These are phyloP conservation scores for Cercospora sp. DNA, from an alignment of 2,329 filamentous ascomycete genomes.

Conservation along the genomic window DNA sequence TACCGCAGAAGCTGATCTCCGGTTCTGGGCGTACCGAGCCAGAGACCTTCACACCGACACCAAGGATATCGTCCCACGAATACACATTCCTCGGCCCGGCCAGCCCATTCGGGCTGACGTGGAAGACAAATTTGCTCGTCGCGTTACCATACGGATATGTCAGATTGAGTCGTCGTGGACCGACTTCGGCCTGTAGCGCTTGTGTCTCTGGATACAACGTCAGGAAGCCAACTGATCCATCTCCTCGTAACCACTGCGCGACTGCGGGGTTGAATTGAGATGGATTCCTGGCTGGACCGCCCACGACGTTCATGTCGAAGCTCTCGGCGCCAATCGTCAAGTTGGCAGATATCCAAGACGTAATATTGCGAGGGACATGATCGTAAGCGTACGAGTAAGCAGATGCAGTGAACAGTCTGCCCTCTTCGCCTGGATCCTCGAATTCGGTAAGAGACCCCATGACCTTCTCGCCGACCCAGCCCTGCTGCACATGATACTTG, in stretches of 20 bases:
- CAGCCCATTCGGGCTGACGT: conserved; percentile 22
- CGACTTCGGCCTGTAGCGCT: conserved; percentile 20
- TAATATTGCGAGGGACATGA: conserved; percentile 57
- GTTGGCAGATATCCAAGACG: conserved; percentile 57
- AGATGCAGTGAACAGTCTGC: conserved; percentile 46
- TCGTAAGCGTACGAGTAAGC: conserved; percentile 62
- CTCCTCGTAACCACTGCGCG: conserved; percentile 55
- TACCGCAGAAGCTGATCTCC: conserved; percentile 21
- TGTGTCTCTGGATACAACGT: conserved; percentile 33
- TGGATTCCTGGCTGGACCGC: conserved; percentile 55
- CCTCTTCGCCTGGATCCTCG: conserved; percentile 17
- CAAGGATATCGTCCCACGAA: conserved; percentile 20
- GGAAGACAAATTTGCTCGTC: conserved; percentile 22
- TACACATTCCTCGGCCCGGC: conserved; percentile 17
- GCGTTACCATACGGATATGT: conserved; percentile 56
- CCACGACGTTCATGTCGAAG: conserved; percentile 57
- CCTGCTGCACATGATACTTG: conserved; percentile 47
- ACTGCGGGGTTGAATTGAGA: conserved; percentile 60
- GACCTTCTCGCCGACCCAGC: conserved; percentile 46
- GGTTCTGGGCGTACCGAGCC: conserved; percentile 17
- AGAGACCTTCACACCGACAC: conserved; percentile 17
- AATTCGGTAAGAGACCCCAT: conserved; percentile 49
- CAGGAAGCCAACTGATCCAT: conserved; percentile 26
- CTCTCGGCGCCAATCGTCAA: conserved; percentile 63
- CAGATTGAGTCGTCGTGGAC: conserved; percentile 44